phyloP scores from a whole-genome alignment of 306 rosid species.

The Vachellia collinsii region DNA sequence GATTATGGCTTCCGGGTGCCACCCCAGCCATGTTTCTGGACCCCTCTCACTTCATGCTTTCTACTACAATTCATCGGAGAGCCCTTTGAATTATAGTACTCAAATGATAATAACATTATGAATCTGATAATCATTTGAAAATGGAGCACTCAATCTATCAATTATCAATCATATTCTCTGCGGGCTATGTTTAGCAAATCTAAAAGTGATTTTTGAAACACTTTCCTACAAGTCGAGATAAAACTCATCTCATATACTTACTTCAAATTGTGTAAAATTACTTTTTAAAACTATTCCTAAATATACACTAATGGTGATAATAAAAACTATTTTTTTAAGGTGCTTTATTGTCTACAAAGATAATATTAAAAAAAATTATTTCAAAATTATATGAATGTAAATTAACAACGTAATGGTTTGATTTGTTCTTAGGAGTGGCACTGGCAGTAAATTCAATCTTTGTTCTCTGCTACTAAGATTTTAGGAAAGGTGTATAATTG shows the following conservation, averaged over 20 bases:
- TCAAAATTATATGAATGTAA: too few relatives aligned
- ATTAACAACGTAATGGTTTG: too few relatives aligned
- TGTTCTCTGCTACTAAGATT: neutral
- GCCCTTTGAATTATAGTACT: neutral
- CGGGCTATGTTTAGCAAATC: too few relatives aligned
- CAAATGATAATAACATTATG: neutral
- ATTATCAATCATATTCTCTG: neutral
- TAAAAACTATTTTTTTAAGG: too few relatives aligned
- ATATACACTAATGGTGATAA: too few relatives aligned
- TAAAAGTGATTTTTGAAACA: too few relatives aligned
- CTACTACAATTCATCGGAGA: neutral
- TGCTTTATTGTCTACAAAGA: too few relatives aligned
- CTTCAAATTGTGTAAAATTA: too few relatives aligned
- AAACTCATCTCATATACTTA: too few relatives aligned
- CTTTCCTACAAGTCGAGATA: too few relatives aligned
- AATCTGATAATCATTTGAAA: neutral
- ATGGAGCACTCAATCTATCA: neutral
- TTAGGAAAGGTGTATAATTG: neutral
- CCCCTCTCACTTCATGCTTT: neutral
- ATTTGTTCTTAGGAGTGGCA: neutral
- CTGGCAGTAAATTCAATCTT: neutral
- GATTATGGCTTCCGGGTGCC: constrained; percentile 10
- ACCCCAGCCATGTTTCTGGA: neutral
- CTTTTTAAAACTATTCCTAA: too few relatives aligned
- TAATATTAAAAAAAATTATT: too few relatives aligned